These are phyloP conservation scores for Peziza echinospora DNA, from an alignment of 495 filamentous ascomycete species.

Conservation along the genomic window DNA sequence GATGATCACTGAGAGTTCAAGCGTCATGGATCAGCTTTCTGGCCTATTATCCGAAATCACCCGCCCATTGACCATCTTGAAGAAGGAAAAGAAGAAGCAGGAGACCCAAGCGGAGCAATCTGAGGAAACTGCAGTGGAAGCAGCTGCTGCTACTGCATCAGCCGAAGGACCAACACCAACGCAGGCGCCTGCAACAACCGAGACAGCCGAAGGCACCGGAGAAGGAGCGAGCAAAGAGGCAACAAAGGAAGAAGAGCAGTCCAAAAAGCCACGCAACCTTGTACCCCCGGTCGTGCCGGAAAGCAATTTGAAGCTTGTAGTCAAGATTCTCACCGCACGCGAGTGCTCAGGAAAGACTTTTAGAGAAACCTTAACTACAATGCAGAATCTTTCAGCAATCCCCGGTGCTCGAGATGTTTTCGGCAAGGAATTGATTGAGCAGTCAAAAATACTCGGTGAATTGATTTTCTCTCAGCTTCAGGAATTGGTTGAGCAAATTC, in stretches of 20 bases:
- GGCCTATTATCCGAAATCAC: conserved; percentile 72
- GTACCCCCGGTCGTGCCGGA: conserved; percentile 75
- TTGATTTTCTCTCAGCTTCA: conserved; percentile 67
- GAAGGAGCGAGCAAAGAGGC: conserved; percentile 21
- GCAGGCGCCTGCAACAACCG: conserved; percentile 6
- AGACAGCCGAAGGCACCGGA: conserved; percentile 7
- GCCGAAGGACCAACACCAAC: conserved; percentile 8
- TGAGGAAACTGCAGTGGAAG: conserved; percentile 9
- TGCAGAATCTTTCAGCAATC: conserved; percentile 89
- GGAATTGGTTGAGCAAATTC: conserved; percentile 69
- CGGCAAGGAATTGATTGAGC: conserved; percentile 66
- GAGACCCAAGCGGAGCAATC: conserved; percentile 13
- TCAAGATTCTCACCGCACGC: conserved; percentile 83
- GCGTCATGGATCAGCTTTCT: conserved; percentile 85
- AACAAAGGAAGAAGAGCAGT: conserved; percentile 31
- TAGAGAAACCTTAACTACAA: conserved; percentile 84
- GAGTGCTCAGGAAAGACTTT: conserved; percentile 96
- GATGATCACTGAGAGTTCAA: conserved; percentile 82
- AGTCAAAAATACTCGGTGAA: conserved; percentile 64
- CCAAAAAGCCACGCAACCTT: conserved; percentile 52
- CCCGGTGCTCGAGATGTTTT: conserved; percentile 79
- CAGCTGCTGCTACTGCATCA: conserved; percentile 10
- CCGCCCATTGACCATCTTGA: conserved; percentile 56
- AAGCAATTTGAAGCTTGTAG: conserved; percentile 71
- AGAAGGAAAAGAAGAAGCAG: conserved; percentile 59